Evolutionary conservation across 176 grass and related monocot genomes (phyloP), one percentile per base, ranked within the genome.

Genomic region (Cymbopogon citratus): DNA sequence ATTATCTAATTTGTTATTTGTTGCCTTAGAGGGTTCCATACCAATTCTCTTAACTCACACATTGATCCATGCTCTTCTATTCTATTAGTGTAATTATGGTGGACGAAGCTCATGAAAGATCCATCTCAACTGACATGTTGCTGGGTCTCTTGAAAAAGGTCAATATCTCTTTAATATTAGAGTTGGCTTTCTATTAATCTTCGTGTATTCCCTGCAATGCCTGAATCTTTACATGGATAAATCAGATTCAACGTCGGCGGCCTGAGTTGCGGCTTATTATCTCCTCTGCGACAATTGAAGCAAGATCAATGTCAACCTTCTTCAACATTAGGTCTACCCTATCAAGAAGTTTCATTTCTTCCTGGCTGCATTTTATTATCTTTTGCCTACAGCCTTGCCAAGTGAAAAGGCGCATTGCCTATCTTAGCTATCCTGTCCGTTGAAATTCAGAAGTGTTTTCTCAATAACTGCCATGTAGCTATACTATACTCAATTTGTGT

Each of bases 51-150:
- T 85, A n/a, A 28, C 82, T 69, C 28, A 54, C 45, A 61, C 33
- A 28, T 56, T 24, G 66, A 70, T 87, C 24, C 41, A 79, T 3
- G 39, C 7, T 12, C 72, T 74, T 90, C 43, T 82, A 26, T 78
- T 89, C 64, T 60, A 27, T 41, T 76, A 98, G 95, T 91, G 80
- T 98, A 84, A 91, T 98, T 78, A 95, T 98, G 95, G 91, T 98
- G 26, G 95, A 98, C 71, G 95, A 98, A 87, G 95, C 95, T 89
- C 95, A 98, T 88, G 95, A 98, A 92, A 91, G 92, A 91, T 95
- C 95, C 76, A 74, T 98, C 46, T 98, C 95, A 83, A 98, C 95
- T 0, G 95, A 98, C 84, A 98, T 98, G 74, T 93, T 98, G 90
- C 77, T 98, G 73, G 95, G 90, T 74, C 95, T 98, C 40, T 69